phyloP scores from a whole-genome alignment of 2,329 filamentous ascomycete genomes.

The Fusarium pseudonygamai region DNA sequence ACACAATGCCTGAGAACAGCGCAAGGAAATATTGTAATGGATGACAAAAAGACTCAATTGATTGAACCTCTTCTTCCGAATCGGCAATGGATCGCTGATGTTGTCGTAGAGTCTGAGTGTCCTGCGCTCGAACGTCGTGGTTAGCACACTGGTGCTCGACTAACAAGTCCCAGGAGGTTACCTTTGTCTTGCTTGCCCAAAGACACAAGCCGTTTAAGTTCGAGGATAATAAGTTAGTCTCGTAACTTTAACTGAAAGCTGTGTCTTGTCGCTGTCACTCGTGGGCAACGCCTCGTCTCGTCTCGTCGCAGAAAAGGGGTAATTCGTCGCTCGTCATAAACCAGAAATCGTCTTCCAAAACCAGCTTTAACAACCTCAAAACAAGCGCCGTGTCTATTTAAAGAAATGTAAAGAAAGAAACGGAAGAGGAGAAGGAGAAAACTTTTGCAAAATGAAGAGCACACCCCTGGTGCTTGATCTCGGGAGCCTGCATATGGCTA shows the following conservation, averaged over 20 bases:
- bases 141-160: background rate
- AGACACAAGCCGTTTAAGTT: background rate
- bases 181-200: background rate
- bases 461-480: background rate
- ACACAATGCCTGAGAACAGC: background rate
- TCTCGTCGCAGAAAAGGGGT: background rate
- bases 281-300: background rate
- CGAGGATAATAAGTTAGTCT: accelerated
- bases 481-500: slow-evolving; percentile 7
- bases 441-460: background rate
- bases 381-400: accelerated
- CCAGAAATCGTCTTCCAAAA: background rate
- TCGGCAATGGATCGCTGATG: background rate
- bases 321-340: background rate
- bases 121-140: background rate
- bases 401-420: background rate
- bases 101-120: background rate
- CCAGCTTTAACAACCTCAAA: accelerated
- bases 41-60: accelerated
- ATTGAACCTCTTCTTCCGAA: no score
- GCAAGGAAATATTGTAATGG: no score
- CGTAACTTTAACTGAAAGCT: background rate
- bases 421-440: background rate
- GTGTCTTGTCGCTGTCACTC: accelerated
- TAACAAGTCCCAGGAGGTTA: background rate